Evolutionary conservation across 495 filamentous ascomycete species (phyloP).

Genomic region (Penicillium diatomitis): DNA sequence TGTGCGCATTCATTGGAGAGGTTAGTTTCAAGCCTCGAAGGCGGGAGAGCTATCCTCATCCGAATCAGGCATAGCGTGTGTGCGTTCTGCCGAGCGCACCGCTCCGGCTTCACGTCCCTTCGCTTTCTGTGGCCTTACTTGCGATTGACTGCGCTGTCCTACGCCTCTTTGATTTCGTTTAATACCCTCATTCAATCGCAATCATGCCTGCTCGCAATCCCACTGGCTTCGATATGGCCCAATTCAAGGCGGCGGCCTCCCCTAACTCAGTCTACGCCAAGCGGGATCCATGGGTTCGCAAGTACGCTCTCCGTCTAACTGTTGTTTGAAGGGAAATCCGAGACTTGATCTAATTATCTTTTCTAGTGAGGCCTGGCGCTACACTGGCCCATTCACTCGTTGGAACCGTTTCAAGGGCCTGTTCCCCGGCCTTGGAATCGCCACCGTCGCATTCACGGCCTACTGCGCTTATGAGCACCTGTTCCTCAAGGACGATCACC

Average conservation of each 20-base stretch:
- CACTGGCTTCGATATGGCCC: conserved; percentile 74
- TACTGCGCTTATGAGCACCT: conserved; percentile 86
- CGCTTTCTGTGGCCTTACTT: conserved; percentile 8
- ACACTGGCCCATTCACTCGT: conserved; percentile 78
- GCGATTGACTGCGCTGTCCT: conserved; percentile 3
- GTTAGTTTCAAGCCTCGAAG: conserved; percentile 18
- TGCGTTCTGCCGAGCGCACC: conserved; percentile 20
- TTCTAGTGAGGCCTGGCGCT: conserved; percentile 85
- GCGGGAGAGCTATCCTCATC: conserved; percentile 14
- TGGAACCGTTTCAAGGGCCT: conserved; percentile 76
- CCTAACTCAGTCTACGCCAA: conserved; percentile 43
- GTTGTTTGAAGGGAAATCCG: background rate
- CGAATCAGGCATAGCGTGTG: conserved; percentile 27
- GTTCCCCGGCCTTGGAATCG: conserved; percentile 87
- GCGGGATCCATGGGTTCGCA: conserved; percentile 82
- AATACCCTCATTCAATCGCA: conserved; percentile 3
- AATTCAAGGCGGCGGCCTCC: conserved; percentile 59
- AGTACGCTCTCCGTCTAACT: conserved; percentile 37
- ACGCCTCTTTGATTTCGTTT: conserved; percentile 5
- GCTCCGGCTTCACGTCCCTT: conserved; percentile 13
- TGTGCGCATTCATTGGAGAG: conserved; percentile 7
- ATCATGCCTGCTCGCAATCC: conserved; percentile 54
- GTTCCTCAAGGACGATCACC: conserved; percentile 72
- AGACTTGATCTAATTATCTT: conserved; percentile 6
- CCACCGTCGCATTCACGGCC: conserved; percentile 76